Conservation (phyloP, 352 stramenopile genomes). For the Poterioochromonas sp. region DNA sequence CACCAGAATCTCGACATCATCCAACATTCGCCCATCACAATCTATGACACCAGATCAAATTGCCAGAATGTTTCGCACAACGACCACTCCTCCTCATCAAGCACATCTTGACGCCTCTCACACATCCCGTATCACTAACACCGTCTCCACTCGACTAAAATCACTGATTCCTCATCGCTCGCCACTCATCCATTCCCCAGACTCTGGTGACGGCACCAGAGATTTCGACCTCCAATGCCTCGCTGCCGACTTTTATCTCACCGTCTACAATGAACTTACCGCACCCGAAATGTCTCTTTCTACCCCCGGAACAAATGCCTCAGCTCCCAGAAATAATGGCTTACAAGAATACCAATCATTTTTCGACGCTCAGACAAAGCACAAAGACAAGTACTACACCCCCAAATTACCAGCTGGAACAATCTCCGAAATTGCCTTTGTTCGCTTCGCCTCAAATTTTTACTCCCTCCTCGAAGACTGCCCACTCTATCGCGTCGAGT, state of each 20-base stretch:
- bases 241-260: constrained; percentile 5
- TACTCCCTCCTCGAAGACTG: constrained; percentile 26
- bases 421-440: constrained; percentile 25
- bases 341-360: constrained; percentile 32
- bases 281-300: not conserved
- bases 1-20: constrained; percentile 25
- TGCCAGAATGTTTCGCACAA: not conserved
- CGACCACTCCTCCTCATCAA: not conserved
- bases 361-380: constrained; percentile 28
- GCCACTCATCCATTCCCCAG: not conserved
- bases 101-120: not conserved
- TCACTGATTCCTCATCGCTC: constrained; percentile 15
- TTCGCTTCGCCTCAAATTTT: constrained; percentile 25
- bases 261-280: not conserved
- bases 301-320: not conserved
- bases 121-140: not conserved
- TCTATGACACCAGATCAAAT: constrained; percentile 7
- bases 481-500: constrained; percentile 24
- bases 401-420: constrained; percentile 29
- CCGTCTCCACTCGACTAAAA: constrained; percentile 1
- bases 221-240: constrained; percentile 22
- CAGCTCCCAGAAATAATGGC: constrained; percentile 24
- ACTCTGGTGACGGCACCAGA: constrained; percentile 27
- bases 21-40: constrained; percentile 20
- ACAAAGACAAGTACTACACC: constrained; percentile 15